Percentiles rank a stretch among this genome's conserved stretches.
These are phyloP conservation scores for Trichosporon sp. DNA, from an alignment of 1,284 basidiomycete species.

Conservation along the genomic window DNA sequence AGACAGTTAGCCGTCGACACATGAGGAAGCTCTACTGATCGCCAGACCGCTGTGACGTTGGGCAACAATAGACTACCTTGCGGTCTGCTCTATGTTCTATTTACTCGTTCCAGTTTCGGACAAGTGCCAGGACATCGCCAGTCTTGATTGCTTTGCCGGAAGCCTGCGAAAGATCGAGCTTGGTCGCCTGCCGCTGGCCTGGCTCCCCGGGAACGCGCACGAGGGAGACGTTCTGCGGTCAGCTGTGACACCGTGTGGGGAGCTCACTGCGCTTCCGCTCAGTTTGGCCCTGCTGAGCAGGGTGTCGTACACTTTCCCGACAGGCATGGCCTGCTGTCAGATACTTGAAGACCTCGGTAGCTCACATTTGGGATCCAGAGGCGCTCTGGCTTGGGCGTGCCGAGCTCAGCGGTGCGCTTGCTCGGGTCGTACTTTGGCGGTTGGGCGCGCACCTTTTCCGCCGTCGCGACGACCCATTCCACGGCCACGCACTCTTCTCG, in stretches of 20 bases:
- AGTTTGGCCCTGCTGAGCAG: constrained; percentile 21
- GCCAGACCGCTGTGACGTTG: not conserved
- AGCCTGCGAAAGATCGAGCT: constrained; percentile 21
- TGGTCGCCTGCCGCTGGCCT: not conserved
- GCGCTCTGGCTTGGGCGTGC: constrained; percentile 11
- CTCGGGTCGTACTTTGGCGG: constrained; percentile 15
- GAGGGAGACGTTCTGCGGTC: constrained; percentile 19
- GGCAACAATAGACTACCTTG: too few species aligned
- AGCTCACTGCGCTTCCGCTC: not conserved
- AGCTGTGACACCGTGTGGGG: not conserved
- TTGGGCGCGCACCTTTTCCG: constrained; percentile 13
- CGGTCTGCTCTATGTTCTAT: too few species aligned
- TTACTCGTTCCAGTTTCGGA: constrained; percentile 15
- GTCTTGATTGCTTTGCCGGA: constrained; percentile 19
- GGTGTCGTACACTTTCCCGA: constrained; percentile 30
- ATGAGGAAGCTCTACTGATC: not conserved
- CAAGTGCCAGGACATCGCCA: constrained; percentile 27
- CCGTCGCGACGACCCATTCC: constrained; percentile 30
- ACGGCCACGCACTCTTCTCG: constrained; percentile 27
- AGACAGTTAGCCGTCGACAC: not conserved
- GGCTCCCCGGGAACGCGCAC: constrained; percentile 18
- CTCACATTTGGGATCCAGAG: constrained; percentile 31
- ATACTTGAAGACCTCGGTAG: not conserved
- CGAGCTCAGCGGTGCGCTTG: constrained; percentile 9
- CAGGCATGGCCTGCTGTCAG: constrained; percentile 25